Evolutionary conservation across 768 basidiomycete genomes (phyloP).

Genomic region (Collybia sp.): DNA sequence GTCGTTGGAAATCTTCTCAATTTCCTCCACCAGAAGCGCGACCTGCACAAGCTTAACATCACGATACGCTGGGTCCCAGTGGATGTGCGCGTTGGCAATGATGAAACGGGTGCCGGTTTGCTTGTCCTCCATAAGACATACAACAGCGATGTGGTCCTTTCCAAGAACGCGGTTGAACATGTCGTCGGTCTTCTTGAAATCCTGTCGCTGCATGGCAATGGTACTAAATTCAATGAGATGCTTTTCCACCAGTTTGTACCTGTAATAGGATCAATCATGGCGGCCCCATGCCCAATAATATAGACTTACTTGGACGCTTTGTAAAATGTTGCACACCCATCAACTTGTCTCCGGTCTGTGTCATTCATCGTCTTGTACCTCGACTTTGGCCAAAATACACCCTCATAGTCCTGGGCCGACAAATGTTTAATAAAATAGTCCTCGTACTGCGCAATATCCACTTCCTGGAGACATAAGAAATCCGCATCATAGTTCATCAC

Average conservation of each 20-base stretch:
- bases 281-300: slow-evolving; percentile 7
- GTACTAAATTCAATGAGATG: slow-evolving; percentile 92
- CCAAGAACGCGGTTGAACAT: slow-evolving; percentile 99
- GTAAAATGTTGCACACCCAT: slow-evolving; percentile 97
- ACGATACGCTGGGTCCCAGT: slow-evolving; percentile 88
- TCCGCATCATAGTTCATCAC: slow-evolving; percentile 78
- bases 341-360: slow-evolving; percentile 80
- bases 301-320: slow-evolving; percentile 75
- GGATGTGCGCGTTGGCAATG: slow-evolving; percentile 86
- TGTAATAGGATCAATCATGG: slow-evolving; percentile 20
- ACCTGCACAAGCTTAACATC: slow-evolving; percentile 98
- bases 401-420: slow-evolving; percentile 76
- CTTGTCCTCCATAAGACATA: slow-evolving; percentile 83
- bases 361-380: slow-evolving; percentile 91
- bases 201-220: slow-evolving; percentile 87
- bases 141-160: slow-evolving; percentile 89
- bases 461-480: slow-evolving; percentile 93
- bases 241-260: slow-evolving; percentile 91
- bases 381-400: slow-evolving; percentile 88
- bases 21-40: slow-evolving; percentile 88
- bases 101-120: slow-evolving; percentile 85
- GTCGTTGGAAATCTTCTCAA: slow-evolving; percentile 82
- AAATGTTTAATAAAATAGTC: slow-evolving; percentile 83
- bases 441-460: slow-evolving; percentile 89
- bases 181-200: slow-evolving; percentile 97